These are phyloP conservation scores for Globisporangium recalcitrans DNA, from an alignment of 352 stramenopile species.

Conservation along the genomic window DNA sequence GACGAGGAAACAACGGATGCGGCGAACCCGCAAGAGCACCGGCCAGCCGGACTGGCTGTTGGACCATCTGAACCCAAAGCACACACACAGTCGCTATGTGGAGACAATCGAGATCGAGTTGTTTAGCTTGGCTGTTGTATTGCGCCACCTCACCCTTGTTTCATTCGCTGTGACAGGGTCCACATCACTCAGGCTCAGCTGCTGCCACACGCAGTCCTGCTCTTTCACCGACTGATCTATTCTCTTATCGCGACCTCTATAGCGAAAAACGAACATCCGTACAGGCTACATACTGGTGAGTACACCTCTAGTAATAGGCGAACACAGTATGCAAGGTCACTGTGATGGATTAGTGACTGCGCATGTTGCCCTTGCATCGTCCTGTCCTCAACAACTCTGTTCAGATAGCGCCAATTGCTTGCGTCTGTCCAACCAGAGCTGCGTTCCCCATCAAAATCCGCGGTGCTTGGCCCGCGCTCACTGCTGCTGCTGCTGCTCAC, in stretches of 20 bases:
- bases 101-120: not conserved
- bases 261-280: not conserved
- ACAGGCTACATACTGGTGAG: no score
- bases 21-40: not conserved
- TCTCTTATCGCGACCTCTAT: not conserved
- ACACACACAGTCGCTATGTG: not conserved
- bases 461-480: not conserved
- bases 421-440: no score
- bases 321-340: not conserved
- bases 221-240: not conserved
- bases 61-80: slow-evolving; percentile 6
- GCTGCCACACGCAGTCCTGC: not conserved
- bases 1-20: not conserved
- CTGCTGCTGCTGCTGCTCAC: no score
- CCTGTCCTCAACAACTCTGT: not conserved
- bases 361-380: not conserved
- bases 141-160: not conserved
- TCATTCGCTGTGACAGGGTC: not conserved
- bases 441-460: not conserved
- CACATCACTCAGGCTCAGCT: not conserved
- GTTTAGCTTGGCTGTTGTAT: not conserved
- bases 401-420: not conserved
- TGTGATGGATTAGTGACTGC: not conserved
- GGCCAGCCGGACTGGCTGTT: not conserved
- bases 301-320: not conserved